Percentiles rank a stretch among this genome's conserved stretches.
Conservation (phyloP, 163 green algal genomes). For the Dunaliella salina region DNA sequence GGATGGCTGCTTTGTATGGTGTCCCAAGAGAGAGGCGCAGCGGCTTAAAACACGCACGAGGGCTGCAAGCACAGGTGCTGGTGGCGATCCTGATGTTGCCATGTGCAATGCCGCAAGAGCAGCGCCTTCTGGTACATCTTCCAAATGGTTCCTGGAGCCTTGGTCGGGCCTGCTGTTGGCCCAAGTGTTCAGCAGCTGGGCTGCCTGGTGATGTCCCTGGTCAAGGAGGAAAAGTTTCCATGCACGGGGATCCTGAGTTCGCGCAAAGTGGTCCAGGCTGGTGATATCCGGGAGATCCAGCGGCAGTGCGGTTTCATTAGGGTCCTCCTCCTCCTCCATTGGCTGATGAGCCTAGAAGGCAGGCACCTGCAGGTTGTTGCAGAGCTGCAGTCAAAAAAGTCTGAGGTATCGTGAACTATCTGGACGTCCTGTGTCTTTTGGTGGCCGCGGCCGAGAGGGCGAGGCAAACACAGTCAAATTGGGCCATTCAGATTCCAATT, state of each 20-base stretch:
- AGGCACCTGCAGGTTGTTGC: no score
- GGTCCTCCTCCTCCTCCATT: background rate
- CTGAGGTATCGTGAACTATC: background rate
- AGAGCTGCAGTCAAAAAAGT: background rate
- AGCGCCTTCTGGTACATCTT: background rate
- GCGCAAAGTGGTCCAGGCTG: background rate
- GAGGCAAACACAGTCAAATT: background rate
- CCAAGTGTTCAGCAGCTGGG: conserved; percentile 1
- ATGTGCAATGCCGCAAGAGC: background rate
- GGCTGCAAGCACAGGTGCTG: background rate
- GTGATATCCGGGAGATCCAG: background rate
- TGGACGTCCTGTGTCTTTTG: background rate
- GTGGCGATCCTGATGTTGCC: background rate
- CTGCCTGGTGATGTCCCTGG: background rate
- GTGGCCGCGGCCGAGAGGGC: no score
- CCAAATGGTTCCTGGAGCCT: no score
- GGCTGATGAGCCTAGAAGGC: background rate
- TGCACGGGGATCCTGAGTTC: background rate
- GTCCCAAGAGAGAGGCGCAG: background rate
- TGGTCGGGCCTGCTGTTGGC: background rate
- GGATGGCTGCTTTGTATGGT: background rate
- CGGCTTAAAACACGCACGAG: background rate
- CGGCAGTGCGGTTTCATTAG: background rate
- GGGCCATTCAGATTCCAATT: background rate
- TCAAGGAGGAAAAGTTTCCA: background rate